Evolutionary conservation across 164 flowering plant species (phyloP).

Genomic region (Malania oleifera): DNA sequence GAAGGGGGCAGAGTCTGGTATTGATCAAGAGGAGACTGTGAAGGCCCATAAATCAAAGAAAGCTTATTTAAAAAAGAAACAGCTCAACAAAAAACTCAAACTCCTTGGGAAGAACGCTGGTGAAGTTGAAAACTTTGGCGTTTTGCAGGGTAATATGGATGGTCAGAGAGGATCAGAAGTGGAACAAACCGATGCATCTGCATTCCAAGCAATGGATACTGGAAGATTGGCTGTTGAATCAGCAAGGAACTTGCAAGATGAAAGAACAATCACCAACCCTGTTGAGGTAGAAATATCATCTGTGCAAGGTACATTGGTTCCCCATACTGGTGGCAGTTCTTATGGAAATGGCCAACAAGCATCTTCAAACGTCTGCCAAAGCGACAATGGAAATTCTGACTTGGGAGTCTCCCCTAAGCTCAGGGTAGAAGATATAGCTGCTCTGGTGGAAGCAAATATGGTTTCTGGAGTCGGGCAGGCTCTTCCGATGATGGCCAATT

Average conservation of each 20-base stretch:
- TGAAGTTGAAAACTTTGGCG: constrained; percentile 3
- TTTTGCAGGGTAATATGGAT: neutral
- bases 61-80: constrained; percentile 37
- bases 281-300: constrained; percentile 2
- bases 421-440: neutral
- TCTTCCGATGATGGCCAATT: too few species aligned
- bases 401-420: constrained; percentile 1
- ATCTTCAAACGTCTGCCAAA: constrained; percentile 1
- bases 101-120: constrained; percentile 13
- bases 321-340: constrained; percentile 1
- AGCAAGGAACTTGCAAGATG: neutral
- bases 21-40: constrained; percentile 20
- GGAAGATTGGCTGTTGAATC: neutral
- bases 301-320: neutral
- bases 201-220: constrained; percentile 1
- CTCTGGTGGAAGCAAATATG: constrained; percentile 5
- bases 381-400: constrained; percentile 14
- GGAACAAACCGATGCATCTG: constrained; percentile 9
- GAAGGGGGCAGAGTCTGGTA: constrained; percentile 32
- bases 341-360: constrained; percentile 11
- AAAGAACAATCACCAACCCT: neutral
- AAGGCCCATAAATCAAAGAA: constrained; percentile 56
- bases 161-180: constrained; percentile 2
- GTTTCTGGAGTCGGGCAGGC: constrained; percentile 7
- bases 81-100: constrained; percentile 27